Base-by-base conservation (phyloP, 225 moss, liverwort and hornwort species). In the Rhytidiadelphus loreus region DNA sequence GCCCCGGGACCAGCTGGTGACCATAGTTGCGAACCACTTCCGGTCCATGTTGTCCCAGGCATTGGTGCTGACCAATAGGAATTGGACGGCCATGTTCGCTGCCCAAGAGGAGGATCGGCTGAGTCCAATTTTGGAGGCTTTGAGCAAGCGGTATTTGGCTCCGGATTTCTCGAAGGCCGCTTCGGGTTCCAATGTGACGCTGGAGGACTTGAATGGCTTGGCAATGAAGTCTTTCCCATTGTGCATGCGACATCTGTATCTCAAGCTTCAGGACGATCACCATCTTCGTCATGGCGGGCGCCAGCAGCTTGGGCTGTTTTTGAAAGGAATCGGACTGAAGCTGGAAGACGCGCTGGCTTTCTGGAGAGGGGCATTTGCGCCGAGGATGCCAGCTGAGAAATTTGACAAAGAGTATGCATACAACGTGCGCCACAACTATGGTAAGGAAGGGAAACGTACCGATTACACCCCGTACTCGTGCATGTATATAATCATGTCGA, bases 351-450 rank as follows among this genome's bases (percentile, higher is more conserved):
- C 99, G 59, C 87, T 99, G 71, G 95, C 91, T 53, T 97, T 99
- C 73, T 99, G 99, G 99, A 93, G 94, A 88, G 94, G 95, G 35
- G 95, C 95, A 71, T 97, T 99, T 87, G 91, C 96, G 68, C 91
- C 85, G 35, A 95, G 95, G 94, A 97, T 97, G 93, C 89, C 95
- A 70, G 93, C 92, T 29, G 98, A 99, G 91, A 97, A 96, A 82
- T 99, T 99, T 87, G 97, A 99, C 88, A 99, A 99, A 84, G 99
- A 99, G 94, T 97, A 99, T 80, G 96, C 96, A 35, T 99, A 99
- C 85, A 92, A 91, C 61, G 95, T 99, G 48, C 94, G 99, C 65
- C 99, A 99, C 87, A 99, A 99, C 83, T 99, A 94, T 84, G 99
- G 99, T 39, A 99, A 95, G 91, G 99, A 99, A 89, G 98, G 98